Base-by-base conservation (phyloP, 331 rosid genomes). In the Arachis monticola region DNA sequence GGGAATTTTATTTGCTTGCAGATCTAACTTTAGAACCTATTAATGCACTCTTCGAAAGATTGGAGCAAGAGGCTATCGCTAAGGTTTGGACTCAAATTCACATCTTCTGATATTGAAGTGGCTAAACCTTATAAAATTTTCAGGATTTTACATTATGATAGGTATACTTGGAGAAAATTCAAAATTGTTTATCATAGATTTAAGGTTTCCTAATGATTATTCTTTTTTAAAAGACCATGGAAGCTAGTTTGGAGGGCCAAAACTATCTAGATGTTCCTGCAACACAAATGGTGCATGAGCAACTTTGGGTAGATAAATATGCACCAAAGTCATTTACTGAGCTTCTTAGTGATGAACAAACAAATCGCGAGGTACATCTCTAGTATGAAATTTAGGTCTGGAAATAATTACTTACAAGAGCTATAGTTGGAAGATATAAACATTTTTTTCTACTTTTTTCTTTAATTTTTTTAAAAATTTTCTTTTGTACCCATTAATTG, bases 271-370 rank as follows among this genome's bases (percentile, higher is more conserved):
- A 85, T 62, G 85, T 75, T 80, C 82, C 89, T 64, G 91, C 85
- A 87, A 80, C 77, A 59, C 82, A 75, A 78, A 69, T 55, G 52
- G 69, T 84, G 75, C 90, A 76, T 32, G 96, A 87, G 81, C 74
- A 80, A 78, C 97, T 94, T 72, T 92, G 99, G 99, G 97, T 94
- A 12, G 99, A 94, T 76, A 88, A 94, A 81, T 94, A 94, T 78
- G 87, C 96, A 47, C 99, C 97, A 4, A 85, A 77, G 59, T 92
- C 97, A 12, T 94, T 94, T 76, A 86, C 91, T 10, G 99, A 92
- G 85, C 99, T 94, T 83, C 96, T 94, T 42, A 94, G 99, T 56
- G 96, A 94, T 65, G 99, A 94, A 79, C 99, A 90, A 72, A 94
- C 96, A 82, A 94, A 94, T 74, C 99, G 97, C 6, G 99, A 90